Percentiles rank a stretch among this genome's conserved stretches.
phyloP scores from a whole-genome alignment of 257 asterid species.

The Gynochthodes officinalis region DNA sequence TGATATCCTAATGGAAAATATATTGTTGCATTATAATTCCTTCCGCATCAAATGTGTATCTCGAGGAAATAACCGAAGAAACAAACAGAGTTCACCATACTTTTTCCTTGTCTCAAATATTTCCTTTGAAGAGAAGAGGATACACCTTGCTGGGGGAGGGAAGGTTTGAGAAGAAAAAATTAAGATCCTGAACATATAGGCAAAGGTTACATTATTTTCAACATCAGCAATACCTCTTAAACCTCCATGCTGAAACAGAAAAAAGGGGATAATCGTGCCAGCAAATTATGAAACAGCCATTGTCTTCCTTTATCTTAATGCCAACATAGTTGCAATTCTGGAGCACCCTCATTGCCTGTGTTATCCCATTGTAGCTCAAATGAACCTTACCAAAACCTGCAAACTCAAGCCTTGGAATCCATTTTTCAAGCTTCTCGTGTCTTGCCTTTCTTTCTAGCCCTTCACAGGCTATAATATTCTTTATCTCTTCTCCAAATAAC shows the following conservation, averaged over 20 bases:
- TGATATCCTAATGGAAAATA: neutral
- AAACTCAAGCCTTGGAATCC: conserved; percentile 57
- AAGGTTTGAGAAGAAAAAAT: neutral
- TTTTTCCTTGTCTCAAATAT: neutral
- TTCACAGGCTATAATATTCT: conserved; percentile 63
- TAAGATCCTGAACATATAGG: neutral
- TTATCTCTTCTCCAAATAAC: conserved; percentile 65
- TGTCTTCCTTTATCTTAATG: conserved; percentile 47
- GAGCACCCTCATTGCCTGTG: conserved; percentile 56
- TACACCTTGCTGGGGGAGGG: neutral
- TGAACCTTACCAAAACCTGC: conserved; percentile 57
- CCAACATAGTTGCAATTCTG: conserved; percentile 57
- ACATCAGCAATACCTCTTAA: conserved; percentile 33
- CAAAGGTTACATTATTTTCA: neutral
- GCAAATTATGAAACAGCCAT: conserved; percentile 60
- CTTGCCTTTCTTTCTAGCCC: conserved; percentile 59
- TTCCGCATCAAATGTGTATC: too few species aligned
- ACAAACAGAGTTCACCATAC: neutral
- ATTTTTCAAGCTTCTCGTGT: conserved; percentile 69
- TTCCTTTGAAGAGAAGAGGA: neutral
- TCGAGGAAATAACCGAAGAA: neutral
- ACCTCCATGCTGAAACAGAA: conserved; percentile 69
- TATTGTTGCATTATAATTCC: neutral
- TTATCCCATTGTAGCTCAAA: conserved; percentile 54
- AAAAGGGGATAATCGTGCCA: conserved; percentile 78